Percentiles rank a stretch among this genome's conserved stretches.
phyloP scores from a whole-genome alignment of 257 asterid species.

The Sherardia arvensis region DNA sequence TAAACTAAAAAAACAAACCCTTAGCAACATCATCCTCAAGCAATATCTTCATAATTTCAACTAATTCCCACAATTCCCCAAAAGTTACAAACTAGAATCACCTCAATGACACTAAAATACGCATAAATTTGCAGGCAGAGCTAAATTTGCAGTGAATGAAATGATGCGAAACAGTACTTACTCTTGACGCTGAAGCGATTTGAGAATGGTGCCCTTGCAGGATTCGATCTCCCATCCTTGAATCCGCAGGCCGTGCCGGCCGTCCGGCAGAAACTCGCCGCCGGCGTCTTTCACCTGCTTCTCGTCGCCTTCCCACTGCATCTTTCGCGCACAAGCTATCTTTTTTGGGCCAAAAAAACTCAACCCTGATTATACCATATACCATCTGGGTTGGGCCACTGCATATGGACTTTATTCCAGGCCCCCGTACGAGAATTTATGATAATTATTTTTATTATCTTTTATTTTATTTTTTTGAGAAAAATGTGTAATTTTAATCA shows the following conservation, averaged over 20 bases:
- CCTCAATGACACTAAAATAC: not conserved
- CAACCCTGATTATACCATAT: not conserved
- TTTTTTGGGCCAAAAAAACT: constrained; percentile 2
- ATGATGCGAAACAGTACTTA: constrained; percentile 10
- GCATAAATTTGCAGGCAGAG: not conserved
- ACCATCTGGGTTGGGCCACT: not conserved
- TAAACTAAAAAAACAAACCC: not conserved
- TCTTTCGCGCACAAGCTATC: constrained; percentile 6
- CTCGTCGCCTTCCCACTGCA: constrained; percentile 36
- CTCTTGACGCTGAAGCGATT: constrained; percentile 58
- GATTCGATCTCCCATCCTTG: constrained; percentile 82
- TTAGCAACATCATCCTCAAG: not conserved
- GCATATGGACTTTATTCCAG: not conserved
- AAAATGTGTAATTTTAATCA: too few relatives aligned
- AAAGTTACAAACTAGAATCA: not conserved
- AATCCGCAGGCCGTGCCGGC: constrained; percentile 30
- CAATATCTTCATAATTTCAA: not conserved
- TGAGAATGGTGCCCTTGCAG: constrained; percentile 72
- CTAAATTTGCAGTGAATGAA: not conserved
- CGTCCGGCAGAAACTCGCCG: constrained; percentile 31
- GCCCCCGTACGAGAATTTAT: not conserved
- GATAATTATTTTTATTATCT: not conserved
- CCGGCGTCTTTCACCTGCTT: constrained; percentile 36
- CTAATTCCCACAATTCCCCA: not conserved
- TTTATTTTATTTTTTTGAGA: too few relatives aligned